Percentiles rank a stretch among this genome's conserved stretches.
These are phyloP conservation scores for Waltergamsia citrina DNA, from an alignment of 2,329 filamentous ascomycete genomes.

Conservation along the genomic window DNA sequence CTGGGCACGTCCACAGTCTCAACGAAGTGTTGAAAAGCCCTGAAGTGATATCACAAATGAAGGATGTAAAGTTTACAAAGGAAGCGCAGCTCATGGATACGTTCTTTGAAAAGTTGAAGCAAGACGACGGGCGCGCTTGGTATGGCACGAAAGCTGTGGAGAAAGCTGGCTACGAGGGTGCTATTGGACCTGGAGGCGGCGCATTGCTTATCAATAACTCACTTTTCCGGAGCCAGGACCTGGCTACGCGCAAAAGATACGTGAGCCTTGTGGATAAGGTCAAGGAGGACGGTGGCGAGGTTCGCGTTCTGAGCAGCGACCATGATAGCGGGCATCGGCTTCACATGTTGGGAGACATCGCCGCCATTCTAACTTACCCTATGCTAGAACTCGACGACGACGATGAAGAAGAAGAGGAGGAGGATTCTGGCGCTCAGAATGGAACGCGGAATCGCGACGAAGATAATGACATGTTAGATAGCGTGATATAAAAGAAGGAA, in stretches of 20 bases:
- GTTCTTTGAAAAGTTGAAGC: constrained; percentile 67
- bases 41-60: constrained; percentile 67
- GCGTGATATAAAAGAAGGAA: constrained; percentile 18
- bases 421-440: constrained; percentile 4
- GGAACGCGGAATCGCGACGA: constrained; percentile 12
- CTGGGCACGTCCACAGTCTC: constrained; percentile 78
- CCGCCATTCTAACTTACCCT: constrained; percentile 84
- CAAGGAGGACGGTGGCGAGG: constrained; percentile 77
- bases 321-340: constrained; percentile 88
- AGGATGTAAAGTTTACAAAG: constrained; percentile 78
- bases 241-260: constrained; percentile 68
- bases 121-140: constrained; percentile 81
- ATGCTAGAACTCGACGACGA: constrained; percentile 73
- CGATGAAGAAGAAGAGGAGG: constrained; percentile 32
- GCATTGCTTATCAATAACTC: constrained; percentile 79
- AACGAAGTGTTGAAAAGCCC: constrained; percentile 79
- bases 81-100: constrained; percentile 80
- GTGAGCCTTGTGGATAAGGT: constrained; percentile 83
- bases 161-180: constrained; percentile 75
- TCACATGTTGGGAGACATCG: constrained; percentile 77
- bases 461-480: constrained; percentile 18
- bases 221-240: constrained; percentile 75
- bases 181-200: constrained; percentile 78
- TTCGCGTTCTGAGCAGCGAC: constrained; percentile 80
- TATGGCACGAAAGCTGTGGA: constrained; percentile 81